These are phyloP conservation scores for Drechmeria coniospora DNA, from an alignment of 2,329 filamentous ascomycete species.

Conservation along the genomic window DNA sequence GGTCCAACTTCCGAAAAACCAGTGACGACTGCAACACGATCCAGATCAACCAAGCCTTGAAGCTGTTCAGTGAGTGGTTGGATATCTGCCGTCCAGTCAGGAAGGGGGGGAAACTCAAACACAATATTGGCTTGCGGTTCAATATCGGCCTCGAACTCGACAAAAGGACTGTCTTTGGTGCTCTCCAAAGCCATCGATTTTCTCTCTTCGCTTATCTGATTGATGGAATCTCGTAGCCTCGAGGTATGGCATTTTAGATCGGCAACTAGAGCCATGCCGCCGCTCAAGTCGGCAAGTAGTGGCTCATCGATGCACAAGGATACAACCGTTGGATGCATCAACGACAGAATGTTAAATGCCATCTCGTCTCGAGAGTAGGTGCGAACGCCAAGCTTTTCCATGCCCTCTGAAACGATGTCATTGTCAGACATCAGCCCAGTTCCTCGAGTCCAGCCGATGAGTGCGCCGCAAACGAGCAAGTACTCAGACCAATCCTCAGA, in stretches of 20 bases:
- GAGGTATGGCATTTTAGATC: too few relatives aligned
- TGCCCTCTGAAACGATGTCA: conserved; percentile 81
- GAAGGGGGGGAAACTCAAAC: not conserved
- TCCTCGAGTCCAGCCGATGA: conserved; percentile 90
- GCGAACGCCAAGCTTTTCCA: conserved; percentile 80
- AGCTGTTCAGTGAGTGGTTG: not conserved
- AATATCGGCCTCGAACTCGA: too few relatives aligned
- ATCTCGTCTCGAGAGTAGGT: conserved; percentile 97
- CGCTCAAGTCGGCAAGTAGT: conserved; percentile 83
- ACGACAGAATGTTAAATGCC: conserved; percentile 85
- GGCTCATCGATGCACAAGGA: conserved; percentile 74
- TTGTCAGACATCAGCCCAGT: conserved; percentile 88
- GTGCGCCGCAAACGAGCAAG: conserved; percentile 88
- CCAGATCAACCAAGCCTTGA: conserved; percentile 67
- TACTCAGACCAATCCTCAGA: conserved; percentile 48
- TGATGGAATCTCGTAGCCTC: too few relatives aligned
- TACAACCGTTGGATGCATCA: conserved; percentile 61
- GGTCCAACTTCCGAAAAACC: conserved; percentile 83
- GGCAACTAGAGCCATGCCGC: conserved; percentile 13
- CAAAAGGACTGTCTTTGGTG: too few relatives aligned
- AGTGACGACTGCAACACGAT: conserved; percentile 89
- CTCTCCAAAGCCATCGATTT: too few relatives aligned
- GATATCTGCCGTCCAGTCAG: not conserved
- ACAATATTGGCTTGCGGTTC: not conserved
- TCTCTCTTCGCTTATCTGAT: too few relatives aligned